phyloP scores from a whole-genome alignment of 2,329 filamentous ascomycete genomes.

The Trichophyton benhamiae region DNA sequence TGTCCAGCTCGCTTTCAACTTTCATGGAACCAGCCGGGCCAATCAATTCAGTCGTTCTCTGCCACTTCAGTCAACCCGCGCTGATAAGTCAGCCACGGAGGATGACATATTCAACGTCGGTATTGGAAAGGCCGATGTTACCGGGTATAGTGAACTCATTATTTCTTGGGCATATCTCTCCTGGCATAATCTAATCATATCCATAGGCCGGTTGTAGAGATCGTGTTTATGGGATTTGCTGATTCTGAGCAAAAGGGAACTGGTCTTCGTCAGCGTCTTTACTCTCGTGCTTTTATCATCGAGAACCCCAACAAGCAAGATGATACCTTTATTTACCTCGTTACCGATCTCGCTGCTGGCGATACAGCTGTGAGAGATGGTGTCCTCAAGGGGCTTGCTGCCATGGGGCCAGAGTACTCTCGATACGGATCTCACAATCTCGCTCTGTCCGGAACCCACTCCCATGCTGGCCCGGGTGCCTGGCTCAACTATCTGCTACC shows the following conservation, averaged over 20 bases:
- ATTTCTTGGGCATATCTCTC: neutral
- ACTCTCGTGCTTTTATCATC: slow-evolving; percentile 81
- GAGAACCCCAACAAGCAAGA: slow-evolving; percentile 52
- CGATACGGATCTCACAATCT: slow-evolving; percentile 70
- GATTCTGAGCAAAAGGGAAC: slow-evolving; percentile 69
- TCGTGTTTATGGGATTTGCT: slow-evolving; percentile 87
- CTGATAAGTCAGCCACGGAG: slow-evolving; percentile 5
- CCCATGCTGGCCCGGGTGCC: slow-evolving; percentile 78
- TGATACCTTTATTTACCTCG: slow-evolving; percentile 73
- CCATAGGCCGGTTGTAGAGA: slow-evolving; percentile 65
- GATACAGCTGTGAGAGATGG: slow-evolving; percentile 81
- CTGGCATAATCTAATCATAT: neutral
- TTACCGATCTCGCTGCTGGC: slow-evolving; percentile 75
- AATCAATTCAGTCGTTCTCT: neutral
- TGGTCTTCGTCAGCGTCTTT: slow-evolving; percentile 74
- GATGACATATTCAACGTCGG: slow-evolving; percentile 48
- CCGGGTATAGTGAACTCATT: slow-evolving; percentile 39
- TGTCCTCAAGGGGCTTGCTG: slow-evolving; percentile 62
- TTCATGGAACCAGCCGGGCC: slow-evolving; percentile 5
- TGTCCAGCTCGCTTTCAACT: slow-evolving; percentile 20
- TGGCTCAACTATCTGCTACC: slow-evolving; percentile 93
- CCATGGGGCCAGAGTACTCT: slow-evolving; percentile 58
- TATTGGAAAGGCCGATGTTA: slow-evolving; percentile 61
- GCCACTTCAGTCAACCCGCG: slow-evolving; percentile 11
- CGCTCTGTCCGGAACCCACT: slow-evolving; percentile 85